Base-by-base conservation (phyloP, 2,329 filamentous ascomycete genomes). In the Macrophomina phaseolina region DNA sequence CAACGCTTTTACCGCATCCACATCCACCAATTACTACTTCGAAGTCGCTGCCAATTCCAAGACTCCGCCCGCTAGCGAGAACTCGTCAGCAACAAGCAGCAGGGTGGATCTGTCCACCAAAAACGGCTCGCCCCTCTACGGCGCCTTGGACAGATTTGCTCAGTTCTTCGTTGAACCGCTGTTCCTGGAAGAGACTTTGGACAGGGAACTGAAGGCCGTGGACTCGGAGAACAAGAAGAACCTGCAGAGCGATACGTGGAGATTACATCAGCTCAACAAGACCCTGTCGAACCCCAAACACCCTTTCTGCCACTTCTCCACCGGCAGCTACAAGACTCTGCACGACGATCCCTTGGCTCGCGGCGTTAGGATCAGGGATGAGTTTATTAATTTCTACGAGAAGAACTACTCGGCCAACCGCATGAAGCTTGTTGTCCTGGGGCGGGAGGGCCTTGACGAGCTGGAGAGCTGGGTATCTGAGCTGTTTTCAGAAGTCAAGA, bases 151-250 rank as follows among this genome's bases (percentile, higher is more conserved):
- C 77, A 89, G 93, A 40, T 97, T 97, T 78, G 91, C 94, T 12
- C 93, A 97, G 76, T 97, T 97, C 81, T 97, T 97, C 78, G 90
- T 97, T 70, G 87, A 91, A 69, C 94, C 94, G 0, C 84, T 97
- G 40, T 97, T 97, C 77, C 84, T 96, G 9, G 89, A 90, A 64
- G 92, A 89, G 70, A 95, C 93, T 0, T 79, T 97, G 58, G 94
- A 97, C 73, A 87, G 94, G 60, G 94, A 97, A 80, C 83, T 97
- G 69, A 89, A 87, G 70, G 94, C 94, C 0, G 94, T 97, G 23
- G 93, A 97, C 75, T 97, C 93, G 5, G 94, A 97, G 79, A 97
- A 97, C 81, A 97, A 97, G 85, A 97, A 97, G 86, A 97, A 97
- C 72, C 82, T 97, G 58, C 94, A 97, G 80, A 94, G 88, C 76